phyloP scores from a whole-genome alignment of 176 grass and related monocot genomes.

The Microstegium vimineum region DNA sequence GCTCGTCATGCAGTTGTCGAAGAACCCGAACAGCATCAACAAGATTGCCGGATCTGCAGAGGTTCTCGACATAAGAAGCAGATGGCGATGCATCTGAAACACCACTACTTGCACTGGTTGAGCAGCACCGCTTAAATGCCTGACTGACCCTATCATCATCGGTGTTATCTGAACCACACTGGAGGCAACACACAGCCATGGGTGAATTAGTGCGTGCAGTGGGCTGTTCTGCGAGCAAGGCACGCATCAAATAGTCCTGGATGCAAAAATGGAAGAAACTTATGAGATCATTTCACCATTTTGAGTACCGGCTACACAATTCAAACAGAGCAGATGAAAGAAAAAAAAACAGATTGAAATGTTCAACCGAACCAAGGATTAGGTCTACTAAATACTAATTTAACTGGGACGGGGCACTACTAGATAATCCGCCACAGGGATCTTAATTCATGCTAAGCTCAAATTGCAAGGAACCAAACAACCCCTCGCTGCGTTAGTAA shows the following conservation, averaged over 20 bases:
- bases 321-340: not conserved
- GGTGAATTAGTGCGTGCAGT: not conserved
- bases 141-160: slow-evolving; percentile 19
- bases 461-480: not conserved
- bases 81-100: slow-evolving; percentile 10
- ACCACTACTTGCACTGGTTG: not conserved
- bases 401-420: not conserved
- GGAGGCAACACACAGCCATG: not conserved
- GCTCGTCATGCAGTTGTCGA: slow-evolving; percentile 37
- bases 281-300: not conserved
- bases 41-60: slow-evolving; percentile 55
- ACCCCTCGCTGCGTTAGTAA: not conserved
- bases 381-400: not conserved
- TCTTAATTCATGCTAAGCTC: not conserved
- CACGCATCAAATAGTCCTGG: slow-evolving; percentile 23
- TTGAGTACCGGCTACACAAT: not conserved
- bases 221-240: not conserved
- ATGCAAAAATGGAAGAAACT: not conserved
- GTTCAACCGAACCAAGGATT: not conserved
- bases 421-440: not conserved
- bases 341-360: not conserved
- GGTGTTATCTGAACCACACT: not conserved
- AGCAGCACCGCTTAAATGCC: slow-evolving; percentile 19
- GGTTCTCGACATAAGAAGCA: slow-evolving; percentile 38
- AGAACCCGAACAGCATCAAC: slow-evolving; percentile 40